Base-by-base conservation (phyloP, 2,329 filamentous ascomycete species). In the Emergomyces orientalis region DNA sequence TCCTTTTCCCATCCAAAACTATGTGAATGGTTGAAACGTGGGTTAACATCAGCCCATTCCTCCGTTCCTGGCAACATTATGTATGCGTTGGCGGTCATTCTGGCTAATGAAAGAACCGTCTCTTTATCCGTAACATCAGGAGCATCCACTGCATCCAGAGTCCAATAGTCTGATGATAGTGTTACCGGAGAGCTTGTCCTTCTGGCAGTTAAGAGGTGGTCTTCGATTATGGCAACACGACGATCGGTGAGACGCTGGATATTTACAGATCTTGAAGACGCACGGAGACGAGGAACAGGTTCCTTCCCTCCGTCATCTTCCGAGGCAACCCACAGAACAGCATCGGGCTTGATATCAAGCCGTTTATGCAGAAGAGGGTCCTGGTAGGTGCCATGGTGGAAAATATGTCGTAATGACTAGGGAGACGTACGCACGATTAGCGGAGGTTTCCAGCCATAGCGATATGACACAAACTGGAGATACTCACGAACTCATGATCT, bases 1-100 rank as follows among this genome's bases (percentile, higher is more conserved):
- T 97, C 92, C 43, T 79, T 80, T 73, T 95, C 85, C 94, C 94
- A 97, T 54, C 94, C 94, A 77, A 97, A 97, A 72, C 92, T 90
- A 61, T 85, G 86, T 6, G 89, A 92, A 65, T 90, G 86, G 73
- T 97, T 96, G 78, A 91, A 97, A 1, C 84, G 86, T 11, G 82
- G 82, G 52, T 88, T 86, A 1, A 95, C 86, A 66, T 92, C 89
- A 66, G 90, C 81, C 93, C 94, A 97, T 66, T 96, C 88, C 2
- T 86, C 84, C 58, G 86, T 82, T 13, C 82, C 81, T 3, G 89
- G 87, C 60, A 84, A 83, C 63, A 88, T 80, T 14, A 95, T 88
- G 72, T 99, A 99, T 41, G 94, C 91, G 72, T 97, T 86, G 58
- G 91, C 86, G 0, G 92, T 88, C 86, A 97, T 96, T 68, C 88